Percentiles rank a stretch among this genome's conserved stretches.
Conservation (phyloP, 495 filamentous ascomycete species). For the Trichoderma asperelloides region DNA sequence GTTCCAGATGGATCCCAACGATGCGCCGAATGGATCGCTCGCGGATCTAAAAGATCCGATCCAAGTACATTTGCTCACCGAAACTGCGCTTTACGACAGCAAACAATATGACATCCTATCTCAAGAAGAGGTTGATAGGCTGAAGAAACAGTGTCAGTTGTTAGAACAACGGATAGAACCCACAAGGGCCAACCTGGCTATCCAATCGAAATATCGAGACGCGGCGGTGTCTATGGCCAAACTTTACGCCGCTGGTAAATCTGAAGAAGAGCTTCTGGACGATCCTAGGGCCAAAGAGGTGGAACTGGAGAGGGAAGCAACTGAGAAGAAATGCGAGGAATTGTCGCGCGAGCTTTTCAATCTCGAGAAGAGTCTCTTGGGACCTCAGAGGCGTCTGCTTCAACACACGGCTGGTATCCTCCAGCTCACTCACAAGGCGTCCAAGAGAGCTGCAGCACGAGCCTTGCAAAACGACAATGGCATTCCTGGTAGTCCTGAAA, state of each 20-base stretch:
- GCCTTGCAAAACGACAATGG: constrained; percentile 32
- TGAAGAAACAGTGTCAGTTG: constrained; percentile 74
- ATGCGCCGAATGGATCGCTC: constrained; percentile 30
- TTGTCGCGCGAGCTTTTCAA: constrained; percentile 69
- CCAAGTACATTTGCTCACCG: constrained; percentile 78
- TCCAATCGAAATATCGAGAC: constrained; percentile 90
- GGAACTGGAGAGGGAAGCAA: constrained; percentile 65
- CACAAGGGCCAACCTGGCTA: constrained; percentile 69
- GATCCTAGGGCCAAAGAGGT: constrained; percentile 44
- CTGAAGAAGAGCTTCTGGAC: constrained; percentile 13
- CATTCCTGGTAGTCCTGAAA: constrained; percentile 60
- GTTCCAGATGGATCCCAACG: constrained; percentile 27
- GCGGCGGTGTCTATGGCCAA: constrained; percentile 77
- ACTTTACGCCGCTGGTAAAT: constrained; percentile 42
- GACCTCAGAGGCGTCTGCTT: constrained; percentile 63
- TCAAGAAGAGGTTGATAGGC: constrained; percentile 76
- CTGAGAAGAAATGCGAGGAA: constrained; percentile 76
- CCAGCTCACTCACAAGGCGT: constrained; percentile 69
- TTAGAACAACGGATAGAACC: constrained; percentile 68
- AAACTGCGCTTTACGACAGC: constrained; percentile 86
- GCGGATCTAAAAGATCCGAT: constrained; percentile 47
- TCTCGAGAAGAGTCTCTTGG: constrained; percentile 62
- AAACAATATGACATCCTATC: constrained; percentile 75
- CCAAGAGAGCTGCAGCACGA: constrained; percentile 22
- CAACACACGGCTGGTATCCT: constrained; percentile 87